Conservation (phyloP, 164 flowering plant genomes). For the Pachysandra terminalis region DNA sequence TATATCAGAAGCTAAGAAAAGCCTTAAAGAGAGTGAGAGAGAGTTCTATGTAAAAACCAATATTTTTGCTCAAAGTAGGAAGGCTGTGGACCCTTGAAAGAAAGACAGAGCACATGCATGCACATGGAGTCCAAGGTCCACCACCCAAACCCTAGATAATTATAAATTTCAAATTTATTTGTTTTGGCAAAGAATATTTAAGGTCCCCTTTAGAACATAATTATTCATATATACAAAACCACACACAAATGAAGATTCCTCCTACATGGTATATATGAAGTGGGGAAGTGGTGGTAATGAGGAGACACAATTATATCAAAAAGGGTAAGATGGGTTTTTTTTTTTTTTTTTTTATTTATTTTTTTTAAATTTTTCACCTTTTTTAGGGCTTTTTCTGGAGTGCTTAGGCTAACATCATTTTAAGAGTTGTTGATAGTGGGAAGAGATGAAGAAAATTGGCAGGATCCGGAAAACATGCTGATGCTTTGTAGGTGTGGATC, state of each 20-base stretch:
- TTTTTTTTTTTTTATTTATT: too few species aligned
- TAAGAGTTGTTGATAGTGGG: neutral
- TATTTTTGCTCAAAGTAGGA: conserved; percentile 39
- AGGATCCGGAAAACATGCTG: conserved; percentile 51
- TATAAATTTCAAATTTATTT: neutral
- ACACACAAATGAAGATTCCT: neutral
- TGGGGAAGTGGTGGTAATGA: neutral
- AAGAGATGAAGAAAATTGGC: conserved; percentile 22
- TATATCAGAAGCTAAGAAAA: neutral
- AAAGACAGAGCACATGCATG: conserved; percentile 72
- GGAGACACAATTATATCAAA: neutral
- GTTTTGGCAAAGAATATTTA: too few species aligned
- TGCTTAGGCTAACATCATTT: too few species aligned
- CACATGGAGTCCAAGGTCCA: conserved; percentile 65
- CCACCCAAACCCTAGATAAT: conserved; percentile 29
- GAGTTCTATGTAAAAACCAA: conserved; percentile 26
- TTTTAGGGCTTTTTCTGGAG: neutral
- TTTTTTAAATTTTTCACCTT: too few species aligned
- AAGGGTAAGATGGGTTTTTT: neutral
- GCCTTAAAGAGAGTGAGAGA: conserved; percentile 15
- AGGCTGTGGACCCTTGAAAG: conserved; percentile 45
- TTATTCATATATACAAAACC: neutral
- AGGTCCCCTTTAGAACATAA: too few species aligned
- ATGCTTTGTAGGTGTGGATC: conserved; percentile 23
- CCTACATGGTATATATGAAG: too few species aligned